phyloP scores from a whole-genome alignment of 2,329 filamentous ascomycete genomes.

The Cladobotryum mycophilum region DNA sequence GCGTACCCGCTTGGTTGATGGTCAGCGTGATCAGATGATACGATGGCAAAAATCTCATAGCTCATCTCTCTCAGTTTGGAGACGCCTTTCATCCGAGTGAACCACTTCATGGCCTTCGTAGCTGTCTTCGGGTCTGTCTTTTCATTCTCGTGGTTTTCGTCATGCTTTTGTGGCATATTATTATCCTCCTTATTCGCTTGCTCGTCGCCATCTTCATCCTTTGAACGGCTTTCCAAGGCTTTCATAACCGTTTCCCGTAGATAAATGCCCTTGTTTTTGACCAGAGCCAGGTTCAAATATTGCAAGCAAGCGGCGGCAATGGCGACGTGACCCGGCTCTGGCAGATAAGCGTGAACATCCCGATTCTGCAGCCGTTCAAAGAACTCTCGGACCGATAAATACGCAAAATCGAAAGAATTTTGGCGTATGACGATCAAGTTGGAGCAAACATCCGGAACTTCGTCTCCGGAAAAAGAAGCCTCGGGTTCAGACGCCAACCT shows the following conservation, averaged over 20 bases:
- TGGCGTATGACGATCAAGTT: constrained; percentile 2
- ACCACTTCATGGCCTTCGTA: too few species aligned
- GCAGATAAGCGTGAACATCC: neutral
- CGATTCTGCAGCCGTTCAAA: neutral
- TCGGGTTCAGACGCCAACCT: neutral
- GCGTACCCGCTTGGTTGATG: constrained; percentile 1
- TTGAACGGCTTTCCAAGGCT: neutral
- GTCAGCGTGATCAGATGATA: constrained; percentile 2
- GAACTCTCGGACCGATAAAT: constrained; percentile 6
- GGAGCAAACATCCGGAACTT: constrained; percentile 1
- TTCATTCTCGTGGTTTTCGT: too few species aligned
- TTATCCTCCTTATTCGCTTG: too few species aligned
- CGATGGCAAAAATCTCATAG: neutral
- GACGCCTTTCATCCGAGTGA: too few species aligned
- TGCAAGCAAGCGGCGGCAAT: constrained; percentile 3
- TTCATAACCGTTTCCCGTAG: neutral
- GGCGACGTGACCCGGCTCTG: neutral
- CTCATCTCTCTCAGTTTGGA: neutral
- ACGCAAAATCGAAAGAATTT: constrained; percentile 1
- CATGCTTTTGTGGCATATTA: too few species aligned
- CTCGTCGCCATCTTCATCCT: neutral
- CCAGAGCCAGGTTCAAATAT: neutral
- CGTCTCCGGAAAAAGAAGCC: neutral
- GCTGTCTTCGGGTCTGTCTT: too few species aligned
- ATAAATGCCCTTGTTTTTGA: neutral